These are phyloP conservation scores for Mediolabrus comicus DNA, from an alignment of 108 stramenopile species.

Conservation along the genomic window DNA sequence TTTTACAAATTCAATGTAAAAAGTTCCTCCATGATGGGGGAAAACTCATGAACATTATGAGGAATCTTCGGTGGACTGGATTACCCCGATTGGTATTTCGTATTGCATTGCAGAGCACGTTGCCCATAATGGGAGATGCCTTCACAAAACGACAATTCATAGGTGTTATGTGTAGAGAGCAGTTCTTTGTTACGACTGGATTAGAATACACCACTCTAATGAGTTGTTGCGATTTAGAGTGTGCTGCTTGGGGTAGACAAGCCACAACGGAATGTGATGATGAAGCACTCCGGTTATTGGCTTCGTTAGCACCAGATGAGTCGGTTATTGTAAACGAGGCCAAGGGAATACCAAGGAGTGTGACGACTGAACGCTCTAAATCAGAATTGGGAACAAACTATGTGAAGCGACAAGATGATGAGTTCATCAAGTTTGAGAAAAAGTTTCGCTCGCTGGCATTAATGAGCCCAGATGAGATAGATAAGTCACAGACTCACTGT, in stretches of 20 bases:
- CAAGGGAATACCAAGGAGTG: background rate
- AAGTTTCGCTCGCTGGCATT: constrained; percentile 5
- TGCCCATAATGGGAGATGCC: constrained; percentile 8
- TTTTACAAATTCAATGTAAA: constrained; percentile 4
- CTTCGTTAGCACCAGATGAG: constrained; percentile 11
- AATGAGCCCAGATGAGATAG: constrained; percentile 3
- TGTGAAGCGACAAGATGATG: background rate
- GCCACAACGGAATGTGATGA: constrained; percentile 4
- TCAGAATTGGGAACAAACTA: background rate
- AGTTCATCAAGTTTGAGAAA: constrained; percentile 3
- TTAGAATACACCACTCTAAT: constrained; percentile 15
- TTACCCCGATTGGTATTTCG: constrained; percentile 3
- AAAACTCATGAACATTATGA: background rate
- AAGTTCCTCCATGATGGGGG: constrained; percentile 8
- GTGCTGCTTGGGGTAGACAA: constrained; percentile 9
- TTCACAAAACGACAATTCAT: constrained; percentile 13
- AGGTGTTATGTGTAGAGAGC: constrained; percentile 18
- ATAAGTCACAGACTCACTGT: constrained; percentile 8
- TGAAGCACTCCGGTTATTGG: background rate
- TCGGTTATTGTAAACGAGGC: constrained; percentile 14
- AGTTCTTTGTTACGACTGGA: constrained; percentile 8
- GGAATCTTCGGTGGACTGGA: constrained; percentile 12
- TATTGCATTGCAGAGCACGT: background rate
- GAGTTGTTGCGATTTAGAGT: constrained; percentile 25
- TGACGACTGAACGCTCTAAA: background rate